Base-by-base conservation (phyloP, 2,329 filamentous ascomycete species). In the Cladosporium oxysporum region DNA sequence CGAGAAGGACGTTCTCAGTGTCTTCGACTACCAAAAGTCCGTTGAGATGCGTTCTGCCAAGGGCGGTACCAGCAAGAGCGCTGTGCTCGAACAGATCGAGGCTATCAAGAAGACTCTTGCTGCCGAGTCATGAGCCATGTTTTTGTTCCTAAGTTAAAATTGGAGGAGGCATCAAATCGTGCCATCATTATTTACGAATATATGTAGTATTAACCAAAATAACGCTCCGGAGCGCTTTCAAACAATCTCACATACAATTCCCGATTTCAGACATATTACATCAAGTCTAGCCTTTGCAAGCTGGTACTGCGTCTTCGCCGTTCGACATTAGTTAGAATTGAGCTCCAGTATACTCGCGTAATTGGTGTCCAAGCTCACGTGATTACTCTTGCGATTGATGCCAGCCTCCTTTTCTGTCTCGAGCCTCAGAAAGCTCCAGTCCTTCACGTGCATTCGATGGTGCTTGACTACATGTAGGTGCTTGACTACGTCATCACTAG, bases 11-110 rank as follows among this genome's bases (percentile, higher is more conserved):
- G 86, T 96, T 49, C 78, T 85, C 57, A 81, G 86, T 58, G 86
- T 87, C 29, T 91, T 97, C 75, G 86, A 96, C 79, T 96, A 95
- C 74, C 89, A 96, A 79, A 86, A 86, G 69, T 91, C 89, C 67
- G 91, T 96, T 7, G 92, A 97, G 83, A 85, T 90, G 82, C 87
- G 90, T 74, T 85, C 87, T 50, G 89, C 91, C 2, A 88, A 88
- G 71, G 93, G 92, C 28, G 91, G 92, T 31, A 95, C 91, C 28
- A 93, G 91, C 81, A 88, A 85, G 79, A 84, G 84, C 14, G 84
- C 86, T 28, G 89, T 91, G 7, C 72, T 85, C 69, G 84, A 89
- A 79, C 88, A 91, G 80, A 84, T 91, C 69, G 79, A 84, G 72
- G 83, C 80, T 28, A 72, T 83, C 69, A 83, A 83, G 73, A 73